Base-by-base conservation (phyloP, 75 land plant species). In the Sequoiadendron giganteum region DNA sequence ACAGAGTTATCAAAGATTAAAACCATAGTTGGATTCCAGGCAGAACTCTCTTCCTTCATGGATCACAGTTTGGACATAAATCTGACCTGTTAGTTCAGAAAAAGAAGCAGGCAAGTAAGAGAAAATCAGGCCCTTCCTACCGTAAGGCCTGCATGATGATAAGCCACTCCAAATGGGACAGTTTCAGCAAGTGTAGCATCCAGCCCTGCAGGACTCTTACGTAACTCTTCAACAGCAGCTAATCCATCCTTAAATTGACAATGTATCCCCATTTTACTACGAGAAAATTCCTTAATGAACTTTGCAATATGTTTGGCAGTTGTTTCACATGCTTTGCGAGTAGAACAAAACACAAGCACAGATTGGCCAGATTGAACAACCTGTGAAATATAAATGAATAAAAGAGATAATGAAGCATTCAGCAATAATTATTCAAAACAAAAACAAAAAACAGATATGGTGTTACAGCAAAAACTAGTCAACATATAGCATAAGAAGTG, bases 71-170 rank as follows among this genome's bases (percentile, higher is more conserved):
- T 82, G 10, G 45, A 82, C n/a, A 19, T 45, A 19, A 28, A 47
- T 47, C 49, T 82, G 83, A 43, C 55, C 38, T 28, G 34, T 32
- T 82, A 82, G 13, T 10, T 39, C 47, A 47, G 30, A 5, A 25
- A 47, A 21, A 82, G 47, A 82, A 47, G 40, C 30, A 19, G 87
- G 38, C 85, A 84, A 85, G 3, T 47, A 82, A 82, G 15, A n/a
- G 84, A 82, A 88, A 52, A 49, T 55, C n/a, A 28, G 47, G 39
- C 70, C 21, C 25, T 38, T 0, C 85, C 83, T 95, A 98, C 99
- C 93, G 99, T 98, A 80, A 98, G 99, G 42, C 99, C 99, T 89
- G 99, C 99, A 94, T 98, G 99, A 88, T 98, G 99, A 93, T 96
- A 98, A 76, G 99, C 99, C 89, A 98, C 97, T 75, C 99, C 99